These are phyloP conservation scores for Puccinia horiana DNA, from an alignment of 1,284 basidiomycete genomes.

Conservation along the genomic window DNA sequence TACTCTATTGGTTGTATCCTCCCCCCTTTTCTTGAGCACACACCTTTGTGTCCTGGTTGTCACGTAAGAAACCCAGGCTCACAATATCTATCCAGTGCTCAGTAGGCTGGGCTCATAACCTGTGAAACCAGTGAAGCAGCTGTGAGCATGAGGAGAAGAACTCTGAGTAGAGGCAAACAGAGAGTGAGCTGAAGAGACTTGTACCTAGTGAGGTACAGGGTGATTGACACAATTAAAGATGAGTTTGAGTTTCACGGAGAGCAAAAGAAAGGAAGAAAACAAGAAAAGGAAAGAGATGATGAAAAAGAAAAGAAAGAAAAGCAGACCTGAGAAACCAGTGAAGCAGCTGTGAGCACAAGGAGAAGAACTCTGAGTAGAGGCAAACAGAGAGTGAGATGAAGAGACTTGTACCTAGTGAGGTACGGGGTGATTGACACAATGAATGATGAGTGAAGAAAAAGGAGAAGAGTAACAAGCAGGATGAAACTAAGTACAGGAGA, in stretches of 20 bases:
- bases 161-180: background rate
- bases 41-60: too few species aligned
- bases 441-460: too few species aligned
- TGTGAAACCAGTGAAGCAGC: background rate
- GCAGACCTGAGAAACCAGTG: background rate
- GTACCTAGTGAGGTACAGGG: background rate
- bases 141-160: background rate
- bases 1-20: too few species aligned
- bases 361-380: background rate
- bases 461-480: too few species aligned
- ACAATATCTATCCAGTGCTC: too few species aligned
- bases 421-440: background rate
- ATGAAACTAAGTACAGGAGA: too few species aligned
- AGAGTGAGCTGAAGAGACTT: background rate
- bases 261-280: too few species aligned
- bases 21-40: too few species aligned
- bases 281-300: too few species aligned
- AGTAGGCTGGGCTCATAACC: too few species aligned
- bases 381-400: background rate
- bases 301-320: background rate
- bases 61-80: too few species aligned
- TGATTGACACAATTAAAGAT: background rate
- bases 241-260: background rate
- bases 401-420: conserved; percentile 1
- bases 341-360: background rate